These are phyloP conservation scores for Colletotrichum liaoningense DNA, from an alignment of 2,329 filamentous ascomycete genomes.

Conservation along the genomic window DNA sequence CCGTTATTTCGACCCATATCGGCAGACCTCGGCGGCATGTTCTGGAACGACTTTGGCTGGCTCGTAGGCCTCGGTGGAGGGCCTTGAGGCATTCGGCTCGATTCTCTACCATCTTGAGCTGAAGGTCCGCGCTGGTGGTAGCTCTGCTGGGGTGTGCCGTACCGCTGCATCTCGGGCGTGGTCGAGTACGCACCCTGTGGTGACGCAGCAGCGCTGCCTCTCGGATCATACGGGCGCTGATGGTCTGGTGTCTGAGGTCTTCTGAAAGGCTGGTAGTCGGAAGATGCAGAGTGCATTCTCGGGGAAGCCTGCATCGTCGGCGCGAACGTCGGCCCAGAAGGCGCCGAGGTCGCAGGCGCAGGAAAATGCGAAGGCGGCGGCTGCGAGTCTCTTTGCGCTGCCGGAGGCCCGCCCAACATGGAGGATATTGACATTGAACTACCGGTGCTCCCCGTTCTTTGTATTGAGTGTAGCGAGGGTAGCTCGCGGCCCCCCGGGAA, in stretches of 20 bases:
- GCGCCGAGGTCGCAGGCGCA: conserved; percentile 48
- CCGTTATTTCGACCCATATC: conserved; percentile 57
- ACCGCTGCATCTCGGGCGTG: conserved; percentile 69
- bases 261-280: conserved; percentile 72
- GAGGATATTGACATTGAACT: conserved; percentile 73
- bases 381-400: conserved; percentile 55
- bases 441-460: conserved; percentile 58
- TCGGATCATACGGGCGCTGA: conserved; percentile 63
- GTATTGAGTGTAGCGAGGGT: conserved; percentile 62
- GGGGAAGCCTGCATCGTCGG: conserved; percentile 66
- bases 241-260: conserved; percentile 82
- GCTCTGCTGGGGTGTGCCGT: conserved; percentile 65
- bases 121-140: conserved; percentile 65
- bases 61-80: conserved; percentile 61
- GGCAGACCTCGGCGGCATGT: conserved; percentile 55
- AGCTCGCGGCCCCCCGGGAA: conserved; percentile 64
- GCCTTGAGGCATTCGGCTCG: conserved; percentile 44
- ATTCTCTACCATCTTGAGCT: conserved; percentile 58
- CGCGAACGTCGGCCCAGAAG: conserved; percentile 58
- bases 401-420: conserved; percentile 66
- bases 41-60: conserved; percentile 62
- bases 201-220: conserved; percentile 58
- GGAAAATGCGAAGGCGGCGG: conserved; percentile 55
- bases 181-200: conserved; percentile 63
- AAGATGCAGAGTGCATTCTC: conserved; percentile 62